Evolutionary conservation across 305 asterid species (phyloP).

Genomic region (Monarda citriodora): DNA sequence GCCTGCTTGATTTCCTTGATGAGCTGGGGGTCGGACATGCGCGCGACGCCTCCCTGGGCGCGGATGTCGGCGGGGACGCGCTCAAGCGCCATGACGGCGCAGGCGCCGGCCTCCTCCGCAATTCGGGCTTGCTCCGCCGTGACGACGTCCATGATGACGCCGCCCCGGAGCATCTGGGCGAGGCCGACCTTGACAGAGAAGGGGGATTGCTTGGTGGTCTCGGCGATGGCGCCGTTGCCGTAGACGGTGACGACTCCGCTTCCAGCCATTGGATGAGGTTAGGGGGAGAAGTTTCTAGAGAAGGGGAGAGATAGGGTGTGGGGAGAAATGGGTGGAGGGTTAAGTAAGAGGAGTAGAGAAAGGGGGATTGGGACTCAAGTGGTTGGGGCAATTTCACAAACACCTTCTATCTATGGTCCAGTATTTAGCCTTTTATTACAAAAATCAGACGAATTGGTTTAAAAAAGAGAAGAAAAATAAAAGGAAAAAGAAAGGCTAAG

Average conservation of each 20-base stretch:
- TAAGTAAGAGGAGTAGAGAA: conserved; percentile 21
- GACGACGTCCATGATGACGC: conserved; percentile 97
- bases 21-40: conserved; percentile 96
- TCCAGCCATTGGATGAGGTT: conserved; percentile 61
- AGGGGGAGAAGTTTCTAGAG: background rate
- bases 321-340: conserved; percentile 20
- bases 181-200: conserved; percentile 97
- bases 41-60: conserved; percentile 98
- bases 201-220: conserved; percentile 83
- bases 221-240: conserved; percentile 95
- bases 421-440: background rate
- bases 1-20: conserved; percentile 98
- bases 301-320: conserved; percentile 8
- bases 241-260: conserved; percentile 95
- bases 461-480: background rate
- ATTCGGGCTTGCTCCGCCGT: conserved; percentile 88
- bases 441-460: background rate
- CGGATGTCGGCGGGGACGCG: conserved; percentile 99
- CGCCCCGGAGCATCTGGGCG: conserved; percentile 98
- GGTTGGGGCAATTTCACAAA: conserved; percentile 14
- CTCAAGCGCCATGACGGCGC: conserved; percentile 99
- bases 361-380: conserved; percentile 21
- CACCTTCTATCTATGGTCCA: background rate
- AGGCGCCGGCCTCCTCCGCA: conserved; percentile 98
- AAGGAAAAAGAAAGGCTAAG: conserved; percentile 19